phyloP scores from a whole-genome alignment of 2,329 filamentous ascomycete genomes.

The Scleromitrula shiraiana region DNA sequence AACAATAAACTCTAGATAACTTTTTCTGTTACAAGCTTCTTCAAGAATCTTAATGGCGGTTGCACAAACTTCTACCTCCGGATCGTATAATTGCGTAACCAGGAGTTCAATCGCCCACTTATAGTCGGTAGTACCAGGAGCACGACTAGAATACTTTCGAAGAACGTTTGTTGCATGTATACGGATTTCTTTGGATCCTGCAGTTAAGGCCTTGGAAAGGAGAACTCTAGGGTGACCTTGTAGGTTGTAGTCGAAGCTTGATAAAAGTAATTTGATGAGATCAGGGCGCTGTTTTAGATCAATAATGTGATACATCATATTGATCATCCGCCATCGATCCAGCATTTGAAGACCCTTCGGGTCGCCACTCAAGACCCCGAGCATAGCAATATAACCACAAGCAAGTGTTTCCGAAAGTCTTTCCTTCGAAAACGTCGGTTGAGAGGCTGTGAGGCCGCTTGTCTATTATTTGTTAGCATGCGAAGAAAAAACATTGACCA shows the following conservation, averaged over 20 bases:
- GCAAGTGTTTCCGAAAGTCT: slow-evolving; percentile 81
- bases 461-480: slow-evolving; percentile 38
- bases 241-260: slow-evolving; percentile 86
- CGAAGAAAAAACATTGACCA: neutral
- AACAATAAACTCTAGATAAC: slow-evolving; percentile 89
- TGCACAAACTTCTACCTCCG: slow-evolving; percentile 92
- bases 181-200: slow-evolving; percentile 82
- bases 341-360: slow-evolving; percentile 78
- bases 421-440: slow-evolving; percentile 81
- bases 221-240: slow-evolving; percentile 87
- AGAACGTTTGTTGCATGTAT: slow-evolving; percentile 83
- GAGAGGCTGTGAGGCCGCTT: slow-evolving; percentile 68
- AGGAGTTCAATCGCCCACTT: slow-evolving; percentile 95
- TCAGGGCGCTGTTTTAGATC: slow-evolving; percentile 87
- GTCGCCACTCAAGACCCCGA: slow-evolving; percentile 80
- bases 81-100: slow-evolving; percentile 98
- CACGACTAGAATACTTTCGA: slow-evolving; percentile 71
- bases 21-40: slow-evolving; percentile 89
- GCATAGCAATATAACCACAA: slow-evolving; percentile 86
- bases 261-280: slow-evolving; percentile 77
- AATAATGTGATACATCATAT: slow-evolving; percentile 99
- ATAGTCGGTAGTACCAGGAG: slow-evolving; percentile 53
- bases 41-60: slow-evolving; percentile 95
- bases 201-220: slow-evolving; percentile 86
- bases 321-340: slow-evolving; percentile 95